A percentile compares a stretch with the other conserved stretches of the same genome.
Evolutionary conservation across 1,284 basidiomycete species (phyloP).

Genomic region (Naganishia liquefaciens): DNA sequence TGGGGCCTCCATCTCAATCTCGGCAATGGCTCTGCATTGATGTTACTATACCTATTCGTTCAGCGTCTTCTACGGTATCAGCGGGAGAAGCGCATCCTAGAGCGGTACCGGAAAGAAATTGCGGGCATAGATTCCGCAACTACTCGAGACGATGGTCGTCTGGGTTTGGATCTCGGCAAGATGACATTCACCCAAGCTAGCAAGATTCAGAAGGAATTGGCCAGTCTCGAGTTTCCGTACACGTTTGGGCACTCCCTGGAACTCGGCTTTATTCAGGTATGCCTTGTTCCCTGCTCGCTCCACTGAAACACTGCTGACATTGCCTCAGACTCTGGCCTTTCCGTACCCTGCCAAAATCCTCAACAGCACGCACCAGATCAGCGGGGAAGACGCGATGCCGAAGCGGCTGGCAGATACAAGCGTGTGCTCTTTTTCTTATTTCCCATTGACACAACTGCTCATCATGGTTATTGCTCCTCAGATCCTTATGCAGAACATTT

Average conservation of each 20-base stretch:
- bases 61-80: not conserved
- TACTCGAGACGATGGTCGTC: not conserved
- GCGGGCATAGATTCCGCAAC: not conserved
- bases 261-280: conserved; percentile 30
- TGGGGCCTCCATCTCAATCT: not conserved
- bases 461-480: not conserved
- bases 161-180: conserved; percentile 14
- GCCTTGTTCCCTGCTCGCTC: not conserved
- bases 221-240: conserved; percentile 30
- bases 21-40: not conserved
- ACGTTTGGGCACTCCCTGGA: conserved; percentile 23
- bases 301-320: not conserved
- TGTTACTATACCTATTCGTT: not conserved
- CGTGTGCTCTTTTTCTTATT: not conserved
- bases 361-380: conserved; percentile 28
- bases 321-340: conserved; percentile 28
- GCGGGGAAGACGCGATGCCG: conserved; percentile 12
- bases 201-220: conserved; percentile 20
- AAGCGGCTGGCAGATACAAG: conserved; percentile 30
- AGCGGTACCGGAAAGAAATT: not conserved
- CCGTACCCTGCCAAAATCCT: conserved; percentile 29
- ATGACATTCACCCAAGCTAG: conserved; percentile 30
- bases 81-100: not conserved
- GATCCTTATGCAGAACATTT: conserved; percentile 28
- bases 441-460: not conserved